Percentiles rank a stretch among this genome's conserved stretches.
These are phyloP conservation scores for Exophiala mesophila DNA, from an alignment of 2,329 filamentous ascomycete species.

Conservation along the genomic window DNA sequence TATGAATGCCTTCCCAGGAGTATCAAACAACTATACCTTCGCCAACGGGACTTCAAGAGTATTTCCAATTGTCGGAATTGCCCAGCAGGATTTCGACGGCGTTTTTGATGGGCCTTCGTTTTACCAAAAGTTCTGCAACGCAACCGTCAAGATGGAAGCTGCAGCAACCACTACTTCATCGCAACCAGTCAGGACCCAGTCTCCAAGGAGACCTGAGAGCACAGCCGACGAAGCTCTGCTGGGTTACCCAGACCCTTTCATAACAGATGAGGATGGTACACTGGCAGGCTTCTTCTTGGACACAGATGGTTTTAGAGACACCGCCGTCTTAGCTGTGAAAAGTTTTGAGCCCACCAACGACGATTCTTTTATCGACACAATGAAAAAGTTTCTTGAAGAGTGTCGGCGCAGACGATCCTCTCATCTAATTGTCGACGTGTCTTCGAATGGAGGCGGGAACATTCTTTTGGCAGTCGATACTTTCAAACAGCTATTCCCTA, in stretches of 20 bases:
- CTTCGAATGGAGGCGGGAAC: slow-evolving; percentile 55
- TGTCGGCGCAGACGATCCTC: slow-evolving; percentile 46
- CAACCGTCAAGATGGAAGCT: slow-evolving; percentile 12
- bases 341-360: slow-evolving; percentile 31
- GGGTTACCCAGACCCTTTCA: slow-evolving; percentile 35
- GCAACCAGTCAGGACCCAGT: background rate
- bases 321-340: slow-evolving; percentile 43
- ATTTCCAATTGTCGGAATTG: slow-evolving; percentile 24
- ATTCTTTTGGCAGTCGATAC: slow-evolving; percentile 44
- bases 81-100: background rate
- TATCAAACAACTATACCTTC: slow-evolving; percentile 26
- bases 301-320: slow-evolving; percentile 35
- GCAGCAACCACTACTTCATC: background rate
- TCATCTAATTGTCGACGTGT: slow-evolving; percentile 59
- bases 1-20: slow-evolving; percentile 22
- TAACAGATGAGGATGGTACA: slow-evolving; percentile 32
- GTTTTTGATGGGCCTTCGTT: slow-evolving; percentile 5
- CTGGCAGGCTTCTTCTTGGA: slow-evolving; percentile 44
- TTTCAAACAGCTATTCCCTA: slow-evolving; percentile 53
- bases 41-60: slow-evolving; percentile 27
- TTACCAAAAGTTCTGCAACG: slow-evolving; percentile 10
- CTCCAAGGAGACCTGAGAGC: background rate
- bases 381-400: slow-evolving; percentile 43
- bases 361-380: slow-evolving; percentile 23
- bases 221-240: background rate